Percentiles rank a stretch among this genome's conserved stretches.
Conservation (phyloP, 495 filamentous ascomycete species). For the Penicillium ochrochloron region DNA sequence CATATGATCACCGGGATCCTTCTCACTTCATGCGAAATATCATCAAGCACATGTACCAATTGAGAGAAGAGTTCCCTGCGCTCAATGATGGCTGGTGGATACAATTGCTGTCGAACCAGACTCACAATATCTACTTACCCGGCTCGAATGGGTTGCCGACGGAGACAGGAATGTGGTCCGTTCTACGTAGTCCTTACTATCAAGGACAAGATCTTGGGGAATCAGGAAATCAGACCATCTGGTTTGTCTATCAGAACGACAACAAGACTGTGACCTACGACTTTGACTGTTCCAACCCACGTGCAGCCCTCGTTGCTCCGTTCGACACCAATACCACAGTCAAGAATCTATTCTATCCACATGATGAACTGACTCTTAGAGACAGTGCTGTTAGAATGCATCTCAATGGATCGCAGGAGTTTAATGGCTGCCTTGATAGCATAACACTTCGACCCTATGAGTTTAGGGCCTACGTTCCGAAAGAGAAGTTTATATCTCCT, state of each 20-base stretch:
- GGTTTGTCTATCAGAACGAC: slow-evolving; percentile 71
- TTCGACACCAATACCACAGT: slow-evolving; percentile 61
- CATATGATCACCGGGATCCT: slow-evolving; percentile 72
- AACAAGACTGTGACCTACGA: slow-evolving; percentile 59
- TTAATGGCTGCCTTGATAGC: slow-evolving; percentile 61
- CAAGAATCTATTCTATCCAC: slow-evolving; percentile 69
- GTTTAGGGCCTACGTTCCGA: slow-evolving; percentile 67
- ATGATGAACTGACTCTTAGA: slow-evolving; percentile 58
- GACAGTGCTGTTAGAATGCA: slow-evolving; percentile 43
- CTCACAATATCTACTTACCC: slow-evolving; percentile 52
- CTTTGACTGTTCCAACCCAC: slow-evolving; percentile 60
- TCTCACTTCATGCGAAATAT: slow-evolving; percentile 69
- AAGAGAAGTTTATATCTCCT: slow-evolving; percentile 52
- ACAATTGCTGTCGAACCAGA: slow-evolving; percentile 64
- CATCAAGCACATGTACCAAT: slow-evolving; percentile 68
- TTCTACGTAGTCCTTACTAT: slow-evolving; percentile 55
- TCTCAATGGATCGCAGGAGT: slow-evolving; percentile 47
- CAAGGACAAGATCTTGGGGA: slow-evolving; percentile 56
- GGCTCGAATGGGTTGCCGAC: slow-evolving; percentile 60
- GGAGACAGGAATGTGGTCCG: slow-evolving; percentile 71
- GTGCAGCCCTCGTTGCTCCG: slow-evolving; percentile 59
- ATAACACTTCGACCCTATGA: slow-evolving; percentile 61
- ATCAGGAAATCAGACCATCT: slow-evolving; percentile 59
- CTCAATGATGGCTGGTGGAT: slow-evolving; percentile 69
- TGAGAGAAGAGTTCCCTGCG: slow-evolving; percentile 62